These are phyloP conservation scores for Groenewaldozyma tartarivorans DNA, from an alignment of 805 yeast genomes.

Conservation along the genomic window DNA sequence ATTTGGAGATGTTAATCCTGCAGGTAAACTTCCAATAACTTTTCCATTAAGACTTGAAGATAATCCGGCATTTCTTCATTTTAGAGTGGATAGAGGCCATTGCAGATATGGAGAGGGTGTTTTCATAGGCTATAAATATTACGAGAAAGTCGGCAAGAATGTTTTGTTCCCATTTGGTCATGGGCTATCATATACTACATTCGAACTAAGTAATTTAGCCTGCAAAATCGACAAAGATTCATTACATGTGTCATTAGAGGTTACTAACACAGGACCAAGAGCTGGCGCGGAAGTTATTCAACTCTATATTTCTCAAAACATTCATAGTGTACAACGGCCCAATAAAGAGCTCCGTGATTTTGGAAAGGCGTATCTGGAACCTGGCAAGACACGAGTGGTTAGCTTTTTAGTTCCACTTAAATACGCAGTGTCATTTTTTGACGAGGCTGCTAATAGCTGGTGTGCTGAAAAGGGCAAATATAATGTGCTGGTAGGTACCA, in stretches of 20 bases:
- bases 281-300: conserved; percentile 48
- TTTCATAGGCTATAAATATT: conserved; percentile 51
- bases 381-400: conserved; percentile 35
- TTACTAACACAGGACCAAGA: conserved; percentile 39
- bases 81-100: conserved; percentile 33
- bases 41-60: conserved; percentile 44
- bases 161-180: conserved; percentile 53
- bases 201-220: conserved; percentile 21
- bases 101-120: conserved; percentile 55
- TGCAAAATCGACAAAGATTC: conserved; percentile 7
- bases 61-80: conserved; percentile 46
- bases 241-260: conserved; percentile 28
- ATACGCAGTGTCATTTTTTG: conserved; percentile 47
- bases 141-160: conserved; percentile 39
- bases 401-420: conserved; percentile 32
- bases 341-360: conserved; percentile 50
- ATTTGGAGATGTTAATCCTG: conserved; percentile 49
- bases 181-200: conserved; percentile 52
- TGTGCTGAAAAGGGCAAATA: conserved; percentile 41
- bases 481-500: conserved; percentile 20
- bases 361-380: conserved; percentile 35
- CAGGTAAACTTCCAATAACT: conserved; percentile 47
- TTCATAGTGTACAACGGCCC: conserved; percentile 39
- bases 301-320: conserved; percentile 33
- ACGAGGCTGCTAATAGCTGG: conserved; percentile 41